Percentiles rank a stretch among this genome's conserved stretches.
Conservation (phyloP, 176 grass and related monocot species). For the Tuctoria greenei region DNA sequence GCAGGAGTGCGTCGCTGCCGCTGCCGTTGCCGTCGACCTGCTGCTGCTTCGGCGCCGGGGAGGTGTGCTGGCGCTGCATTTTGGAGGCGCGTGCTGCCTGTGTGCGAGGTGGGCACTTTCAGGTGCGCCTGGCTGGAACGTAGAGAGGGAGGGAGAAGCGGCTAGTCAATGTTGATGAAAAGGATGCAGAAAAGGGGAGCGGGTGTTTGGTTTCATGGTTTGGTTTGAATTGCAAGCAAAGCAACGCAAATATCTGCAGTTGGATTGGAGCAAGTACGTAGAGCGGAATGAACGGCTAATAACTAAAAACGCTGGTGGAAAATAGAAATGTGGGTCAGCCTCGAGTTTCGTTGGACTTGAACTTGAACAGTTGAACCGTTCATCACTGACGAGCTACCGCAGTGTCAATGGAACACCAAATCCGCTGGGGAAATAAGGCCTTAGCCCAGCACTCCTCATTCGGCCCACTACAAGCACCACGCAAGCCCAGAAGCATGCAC, state of each 20-base stretch:
- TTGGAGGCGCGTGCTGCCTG: neutral
- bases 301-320: neutral
- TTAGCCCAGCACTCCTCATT: neutral
- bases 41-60: constrained; percentile 29
- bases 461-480: neutral
- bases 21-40: neutral
- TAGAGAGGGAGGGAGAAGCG: no score
- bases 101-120: constrained; percentile 18
- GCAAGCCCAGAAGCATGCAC: no score
- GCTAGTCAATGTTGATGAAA: no score
- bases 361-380: no score
- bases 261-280: neutral
- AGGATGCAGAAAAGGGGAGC: neutral
- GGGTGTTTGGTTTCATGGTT: constrained; percentile 28
- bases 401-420: neutral
- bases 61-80: constrained; percentile 44
- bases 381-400: neutral
- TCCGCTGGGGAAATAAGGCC: neutral
- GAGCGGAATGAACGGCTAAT: neutral
- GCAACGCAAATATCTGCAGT: constrained; percentile 20
- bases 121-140: constrained; percentile 20
- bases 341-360: neutral
- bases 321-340: neutral
- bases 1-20: constrained; percentile 21
- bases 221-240: constrained; percentile 42